Base-by-base conservation (phyloP, 139 green algal species). In the Closterium sp. region DNA sequence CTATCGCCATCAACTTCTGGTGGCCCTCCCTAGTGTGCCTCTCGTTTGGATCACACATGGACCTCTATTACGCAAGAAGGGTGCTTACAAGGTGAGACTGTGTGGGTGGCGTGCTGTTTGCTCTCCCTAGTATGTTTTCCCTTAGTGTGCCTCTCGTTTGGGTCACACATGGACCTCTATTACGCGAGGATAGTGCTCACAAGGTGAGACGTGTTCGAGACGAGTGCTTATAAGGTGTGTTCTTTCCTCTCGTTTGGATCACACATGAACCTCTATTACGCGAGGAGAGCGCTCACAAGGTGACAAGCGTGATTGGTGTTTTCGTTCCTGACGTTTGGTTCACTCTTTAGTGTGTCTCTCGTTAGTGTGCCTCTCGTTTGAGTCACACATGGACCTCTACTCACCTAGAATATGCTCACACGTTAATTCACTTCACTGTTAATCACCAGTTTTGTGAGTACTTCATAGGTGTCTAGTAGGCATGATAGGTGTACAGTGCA, bases 61-160 rank as follows among this genome's bases (percentile, higher is more conserved):
- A 88, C 85, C 29, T 32, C 13, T 88, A 88, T 9, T 88, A 88
- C 13, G 85, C 85, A 27, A 31, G 85, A 10, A 31, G 85, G 32
- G 30, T 88, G 29, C 22, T 88, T 4, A 88, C 62, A 79, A 79
- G 62, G 50, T 70, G 50, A n/a, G n/a, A n/a, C n/a, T n/a, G n/a
- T n/a, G n/a, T n/a, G n/a, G n/a, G n/a, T n/a, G n/a, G n/a, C n/a
- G n/a, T n/a, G n/a, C n/a, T n/a, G n/a, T n/a, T n/a, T n/a, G n/a
- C n/a, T n/a, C n/a, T n/a, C n/a, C n/a, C n/a, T n/a, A n/a, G n/a
- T n/a, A n/a, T n/a, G n/a, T n/a, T n/a, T n/a, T n/a, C n/a, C n/a
- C n/a, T n/a, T n/a, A n/a, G n/a, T n/a, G n/a, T 88, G 85, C 85
- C 85, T 88, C 29, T 31, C 85, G 30, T 88, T 88, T 88, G 85